Percentiles rank a stretch among this genome's conserved stretches.
Conservation (phyloP, 129 eudicot genomes). For the Centrapalus pauciflorus region DNA sequence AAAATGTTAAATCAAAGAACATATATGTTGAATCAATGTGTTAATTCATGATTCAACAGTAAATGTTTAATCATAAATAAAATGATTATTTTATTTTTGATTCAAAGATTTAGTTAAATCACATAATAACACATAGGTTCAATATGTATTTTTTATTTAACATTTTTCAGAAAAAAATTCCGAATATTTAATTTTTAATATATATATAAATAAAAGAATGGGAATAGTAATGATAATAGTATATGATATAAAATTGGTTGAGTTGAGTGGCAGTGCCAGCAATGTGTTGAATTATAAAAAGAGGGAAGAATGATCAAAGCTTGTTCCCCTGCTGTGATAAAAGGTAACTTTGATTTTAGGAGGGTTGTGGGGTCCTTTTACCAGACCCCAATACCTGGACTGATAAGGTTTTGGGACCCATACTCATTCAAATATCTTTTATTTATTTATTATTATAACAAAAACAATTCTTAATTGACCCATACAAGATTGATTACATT, state of each 20-base stretch:
- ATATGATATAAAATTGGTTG: slow-evolving; percentile 11
- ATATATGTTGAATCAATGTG: too few relatives aligned
- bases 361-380: slow-evolving; percentile 52
- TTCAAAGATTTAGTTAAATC: too few relatives aligned
- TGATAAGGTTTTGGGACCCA: slow-evolving; percentile 82
- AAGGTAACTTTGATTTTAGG: slow-evolving; percentile 45
- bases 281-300: slow-evolving; percentile 28
- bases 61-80: too few relatives aligned
- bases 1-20: too few relatives aligned
- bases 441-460: too few relatives aligned
- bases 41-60: too few relatives aligned
- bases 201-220: neutral
- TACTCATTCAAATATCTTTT: slow-evolving; percentile 19
- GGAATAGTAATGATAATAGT: neutral
- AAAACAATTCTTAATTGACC: slow-evolving; percentile 24
- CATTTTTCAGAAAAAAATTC: too few relatives aligned
- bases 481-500: slow-evolving; percentile 18
- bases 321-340: slow-evolving; percentile 60
- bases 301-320: slow-evolving; percentile 63
- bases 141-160: too few relatives aligned
- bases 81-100: too few relatives aligned
- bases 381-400: slow-evolving; percentile 90
- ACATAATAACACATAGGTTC: too few relatives aligned
- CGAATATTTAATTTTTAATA: too few relatives aligned
- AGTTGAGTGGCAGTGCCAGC: slow-evolving; percentile 37